Base-by-base conservation (phyloP, 768 basidiomycete species). In the Psilocybe sp. region DNA sequence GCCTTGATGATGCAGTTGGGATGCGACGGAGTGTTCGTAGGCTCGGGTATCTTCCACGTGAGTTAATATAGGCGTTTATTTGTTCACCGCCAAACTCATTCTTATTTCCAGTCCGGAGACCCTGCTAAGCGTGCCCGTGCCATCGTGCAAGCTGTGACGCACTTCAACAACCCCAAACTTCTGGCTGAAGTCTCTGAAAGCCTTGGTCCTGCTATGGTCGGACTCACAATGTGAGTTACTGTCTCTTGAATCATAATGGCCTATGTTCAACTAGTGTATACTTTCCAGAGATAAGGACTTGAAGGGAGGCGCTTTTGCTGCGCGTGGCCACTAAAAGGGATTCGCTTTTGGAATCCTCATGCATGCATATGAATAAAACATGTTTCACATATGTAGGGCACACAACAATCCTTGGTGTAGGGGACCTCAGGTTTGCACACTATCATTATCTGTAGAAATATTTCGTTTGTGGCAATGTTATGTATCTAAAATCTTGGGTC, bases 1-100 rank as follows among this genome's bases (percentile, higher is more conserved):
- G 97, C 97, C 3, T 69, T 98, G 55, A 97, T 98, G 96, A 98
- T 98, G 95, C 93, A 96, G 64, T 81, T 98, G 33, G 93, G 96
- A 33, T 93, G 92, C 67, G 96, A 96, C 63, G 93, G 95, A 90
- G 96, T 99, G 31, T 99, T 99, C 60, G 96, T 99, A 52, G 96
- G 96, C 35, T 97, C 94, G 15, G 96, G 96, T 42, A 95, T 98
- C 64, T 98, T 97, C 84, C 84, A 89, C 68, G 92, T 87, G 57
- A 42, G 85, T 75, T 34, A n/a, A 15, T 18, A 35, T 23, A 32
- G 48, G 45, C 50, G 40, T 49, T 12, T 33, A 7, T 12, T 20
- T 18, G 11, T 14, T 12, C 15, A 32, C 28, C 5, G 5, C 13
- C 18, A 18, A 33, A 31, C 33, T 44, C n/a, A 36, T 53, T 37